Evolutionary conservation across 148 eudicot genomes (phyloP).

Genomic region (Vaccinium macrocarpon): DNA sequence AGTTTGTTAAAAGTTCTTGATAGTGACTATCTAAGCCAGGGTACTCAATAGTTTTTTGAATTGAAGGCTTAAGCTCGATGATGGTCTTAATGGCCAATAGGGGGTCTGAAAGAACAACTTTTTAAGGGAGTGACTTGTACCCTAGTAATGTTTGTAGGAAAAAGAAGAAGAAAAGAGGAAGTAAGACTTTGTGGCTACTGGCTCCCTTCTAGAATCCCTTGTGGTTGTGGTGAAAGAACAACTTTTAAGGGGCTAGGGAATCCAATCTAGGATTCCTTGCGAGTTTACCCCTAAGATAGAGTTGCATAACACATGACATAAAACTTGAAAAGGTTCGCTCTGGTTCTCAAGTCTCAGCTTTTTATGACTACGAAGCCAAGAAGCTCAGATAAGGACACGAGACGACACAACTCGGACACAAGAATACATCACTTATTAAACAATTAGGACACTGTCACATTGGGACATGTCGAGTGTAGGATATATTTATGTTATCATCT

Average conservation of each 20-base stretch:
- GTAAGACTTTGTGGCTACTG: background rate
- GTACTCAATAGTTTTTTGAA: background rate
- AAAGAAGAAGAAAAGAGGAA: background rate
- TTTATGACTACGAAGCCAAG: background rate
- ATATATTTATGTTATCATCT: background rate
- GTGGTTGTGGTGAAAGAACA: background rate
- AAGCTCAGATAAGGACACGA: background rate
- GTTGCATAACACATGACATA: background rate
- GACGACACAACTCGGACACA: background rate
- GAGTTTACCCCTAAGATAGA: background rate
- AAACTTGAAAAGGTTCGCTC: background rate
- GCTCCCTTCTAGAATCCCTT: background rate
- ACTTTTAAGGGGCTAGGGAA: background rate
- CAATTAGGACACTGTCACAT: background rate
- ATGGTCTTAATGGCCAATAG: background rate
- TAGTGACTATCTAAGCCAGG: background rate
- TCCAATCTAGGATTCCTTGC: background rate
- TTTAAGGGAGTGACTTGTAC: background rate
- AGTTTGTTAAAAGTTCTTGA: background rate
- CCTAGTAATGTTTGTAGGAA: background rate
- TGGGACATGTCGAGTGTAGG: background rate
- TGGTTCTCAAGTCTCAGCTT: background rate
- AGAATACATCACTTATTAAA: background rate
- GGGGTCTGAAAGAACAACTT: constrained; percentile 3
- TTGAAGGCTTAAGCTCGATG: background rate